Conservation (phyloP, 257 asterid genomes). For the Thymus quinquecostatus region DNA sequence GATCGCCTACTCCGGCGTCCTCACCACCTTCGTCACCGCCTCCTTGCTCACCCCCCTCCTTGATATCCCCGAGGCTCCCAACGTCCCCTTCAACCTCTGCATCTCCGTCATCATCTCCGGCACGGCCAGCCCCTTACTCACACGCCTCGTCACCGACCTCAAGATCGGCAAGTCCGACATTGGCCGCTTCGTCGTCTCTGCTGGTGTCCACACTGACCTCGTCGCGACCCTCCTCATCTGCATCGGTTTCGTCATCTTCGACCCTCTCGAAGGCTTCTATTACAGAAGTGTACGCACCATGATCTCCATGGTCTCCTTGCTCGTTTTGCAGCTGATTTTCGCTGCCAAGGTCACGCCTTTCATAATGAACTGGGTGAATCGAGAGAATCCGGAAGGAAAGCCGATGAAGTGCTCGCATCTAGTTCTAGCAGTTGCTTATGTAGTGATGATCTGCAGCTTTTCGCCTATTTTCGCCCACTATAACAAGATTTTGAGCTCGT, state of each 20-base stretch:
- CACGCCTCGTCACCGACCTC: constrained; percentile 74
- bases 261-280: constrained; percentile 44
- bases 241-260: constrained; percentile 64
- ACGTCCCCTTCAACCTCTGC: constrained; percentile 61
- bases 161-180: constrained; percentile 94
- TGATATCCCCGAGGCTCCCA: constrained; percentile 35
- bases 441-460: constrained; percentile 60
- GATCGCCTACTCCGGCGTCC: constrained; percentile 69
- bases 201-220: constrained; percentile 73
- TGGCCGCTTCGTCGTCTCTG: constrained; percentile 76
- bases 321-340: constrained; percentile 47
- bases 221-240: constrained; percentile 59
- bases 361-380: constrained; percentile 87
- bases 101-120: constrained; percentile 65
- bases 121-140: constrained; percentile 68
- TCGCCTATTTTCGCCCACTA: constrained; percentile 52
- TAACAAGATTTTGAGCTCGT: constrained; percentile 72
- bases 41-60: constrained; percentile 55
- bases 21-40: constrained; percentile 64
- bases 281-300: constrained; percentile 27
- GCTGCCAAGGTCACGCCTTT: constrained; percentile 69
- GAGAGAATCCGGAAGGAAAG: constrained; percentile 88
- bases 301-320: constrained; percentile 40
- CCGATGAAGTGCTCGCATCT: constrained; percentile 90
- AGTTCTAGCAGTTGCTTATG: constrained; percentile 66